Evolutionary conservation across 495 filamentous ascomycete species (phyloP).

Genomic region (Penicillium argentinense): DNA sequence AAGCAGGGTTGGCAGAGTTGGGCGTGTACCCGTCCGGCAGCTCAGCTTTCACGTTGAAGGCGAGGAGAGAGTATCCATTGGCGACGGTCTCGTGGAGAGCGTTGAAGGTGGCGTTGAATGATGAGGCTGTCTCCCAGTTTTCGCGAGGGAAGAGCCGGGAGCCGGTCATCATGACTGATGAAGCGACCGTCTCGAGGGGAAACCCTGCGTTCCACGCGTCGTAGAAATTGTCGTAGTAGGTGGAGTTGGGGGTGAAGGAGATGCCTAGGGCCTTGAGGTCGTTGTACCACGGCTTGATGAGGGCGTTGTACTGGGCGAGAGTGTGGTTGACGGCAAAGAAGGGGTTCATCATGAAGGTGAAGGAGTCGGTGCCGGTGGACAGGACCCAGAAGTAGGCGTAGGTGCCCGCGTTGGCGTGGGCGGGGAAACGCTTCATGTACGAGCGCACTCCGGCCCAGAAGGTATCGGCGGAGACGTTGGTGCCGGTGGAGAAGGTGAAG

Average conservation of each 20-base stretch:
- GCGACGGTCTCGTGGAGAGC: conserved; percentile 45
- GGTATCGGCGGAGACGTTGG: conserved; percentile 33
- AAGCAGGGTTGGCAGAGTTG: conserved; percentile 55
- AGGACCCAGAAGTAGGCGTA: conserved; percentile 52
- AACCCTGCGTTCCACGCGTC: conserved; percentile 47
- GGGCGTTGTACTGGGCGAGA: conserved; percentile 37
- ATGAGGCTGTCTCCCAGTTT: conserved; percentile 40
- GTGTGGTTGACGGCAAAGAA: conserved; percentile 55
- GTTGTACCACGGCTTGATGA: conserved; percentile 48
- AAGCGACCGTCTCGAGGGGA: conserved; percentile 47
- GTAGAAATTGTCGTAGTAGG: conserved; percentile 50
- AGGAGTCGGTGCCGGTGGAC: conserved; percentile 14
- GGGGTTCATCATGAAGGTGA: conserved; percentile 29
- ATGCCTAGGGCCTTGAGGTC: conserved; percentile 34
- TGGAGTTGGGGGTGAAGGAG: conserved; percentile 44
- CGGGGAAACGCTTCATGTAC: conserved; percentile 48
- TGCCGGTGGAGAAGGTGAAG: conserved; percentile 39
- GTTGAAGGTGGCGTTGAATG: conserved; percentile 43
- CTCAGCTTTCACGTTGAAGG: conserved; percentile 50
- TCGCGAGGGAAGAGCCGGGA: conserved; percentile 53
- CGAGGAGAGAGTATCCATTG: conserved; percentile 43
- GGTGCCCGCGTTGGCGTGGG: conserved; percentile 49
- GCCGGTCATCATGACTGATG: conserved; percentile 34
- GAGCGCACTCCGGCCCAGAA: conserved; percentile 52
- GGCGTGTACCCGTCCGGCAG: conserved; percentile 21